Evolutionary conservation across 2,329 filamentous ascomycete genomes (phyloP).

Genomic region (Penicillium janthinellum): DNA sequence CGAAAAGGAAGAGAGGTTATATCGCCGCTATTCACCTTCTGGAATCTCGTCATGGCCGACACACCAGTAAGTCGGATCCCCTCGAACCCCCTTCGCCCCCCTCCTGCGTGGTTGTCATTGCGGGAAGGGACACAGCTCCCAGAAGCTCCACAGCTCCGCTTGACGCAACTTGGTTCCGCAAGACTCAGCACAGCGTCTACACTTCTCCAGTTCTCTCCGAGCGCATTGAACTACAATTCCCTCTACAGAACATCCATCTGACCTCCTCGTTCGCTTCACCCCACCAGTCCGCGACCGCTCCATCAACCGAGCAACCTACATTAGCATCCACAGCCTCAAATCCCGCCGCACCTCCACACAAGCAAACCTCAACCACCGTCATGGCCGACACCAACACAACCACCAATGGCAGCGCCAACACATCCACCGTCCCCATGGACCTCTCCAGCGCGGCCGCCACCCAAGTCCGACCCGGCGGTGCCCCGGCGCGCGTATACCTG

Average conservation of each 20-base stretch:
- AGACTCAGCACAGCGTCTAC: constrained; percentile 4
- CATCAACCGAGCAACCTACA: not conserved
- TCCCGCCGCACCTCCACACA: not conserved
- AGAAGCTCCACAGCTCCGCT: constrained; percentile 20
- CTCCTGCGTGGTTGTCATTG: not conserved
- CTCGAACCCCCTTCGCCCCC: not conserved
- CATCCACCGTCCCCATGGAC: constrained; percentile 26
- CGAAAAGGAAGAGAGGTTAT: not conserved
- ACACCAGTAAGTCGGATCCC: constrained; percentile 20
- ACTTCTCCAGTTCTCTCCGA: not conserved
- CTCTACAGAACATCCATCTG: not conserved
- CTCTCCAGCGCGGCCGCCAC: constrained; percentile 52
- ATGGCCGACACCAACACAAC: constrained; percentile 29
- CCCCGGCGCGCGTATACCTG: constrained; percentile 69
- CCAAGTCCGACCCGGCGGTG: constrained; percentile 65
- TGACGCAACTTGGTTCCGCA: constrained; percentile 15
- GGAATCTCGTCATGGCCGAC: constrained; percentile 18
- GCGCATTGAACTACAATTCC: not conserved
- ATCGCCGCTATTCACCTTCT: not conserved
- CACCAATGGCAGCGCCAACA: constrained; percentile 28
- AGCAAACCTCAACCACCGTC: constrained; percentile 3
- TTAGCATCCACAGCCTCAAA: not conserved
- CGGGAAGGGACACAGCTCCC: constrained; percentile 10
- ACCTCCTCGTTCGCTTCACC: not conserved
- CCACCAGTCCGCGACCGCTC: not conserved